Percentiles rank a stretch among this genome's conserved stretches.
Conservation (phyloP, 2,329 filamentous ascomycete genomes). For the Curvularia hawaiiensis region DNA sequence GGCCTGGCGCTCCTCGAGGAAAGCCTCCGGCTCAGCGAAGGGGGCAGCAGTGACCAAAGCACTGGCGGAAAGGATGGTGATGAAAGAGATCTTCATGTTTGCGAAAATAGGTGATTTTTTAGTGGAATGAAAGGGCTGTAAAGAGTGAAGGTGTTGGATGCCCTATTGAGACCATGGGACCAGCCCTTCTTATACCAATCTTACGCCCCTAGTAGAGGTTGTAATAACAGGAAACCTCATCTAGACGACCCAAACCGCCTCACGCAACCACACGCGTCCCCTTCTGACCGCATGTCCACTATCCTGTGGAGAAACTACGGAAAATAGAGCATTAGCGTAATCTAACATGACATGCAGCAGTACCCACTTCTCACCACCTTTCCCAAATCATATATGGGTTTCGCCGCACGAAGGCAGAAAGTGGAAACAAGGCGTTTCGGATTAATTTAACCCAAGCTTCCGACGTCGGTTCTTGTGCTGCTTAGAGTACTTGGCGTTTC, state of each 20-base stretch:
- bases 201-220: constrained; percentile 2
- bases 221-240: constrained; percentile 1
- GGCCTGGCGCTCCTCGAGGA: constrained; percentile 39
- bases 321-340: constrained; percentile 1
- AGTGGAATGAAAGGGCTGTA: neutral
- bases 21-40: constrained; percentile 35
- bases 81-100: constrained; percentile 42
- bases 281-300: neutral
- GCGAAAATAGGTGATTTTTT: neutral
- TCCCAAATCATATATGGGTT: neutral
- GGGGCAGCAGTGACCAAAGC: constrained; percentile 37
- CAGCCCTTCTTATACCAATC: constrained; percentile 10
- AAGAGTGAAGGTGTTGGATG: constrained; percentile 1
- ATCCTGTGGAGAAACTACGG: neutral
- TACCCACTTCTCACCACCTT: neutral
- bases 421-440: constrained; percentile 3
- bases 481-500: constrained; percentile 6
- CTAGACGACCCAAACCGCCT: neutral
- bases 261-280: neutral
- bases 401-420: constrained; percentile 1
- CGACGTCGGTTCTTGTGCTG: constrained; percentile 23
- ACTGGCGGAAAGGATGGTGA: constrained; percentile 36
- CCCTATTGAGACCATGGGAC: neutral
- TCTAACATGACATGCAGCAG: constrained; percentile 1
- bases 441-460: constrained; percentile 28